Percentiles rank a stretch among this genome's conserved stretches.
Evolutionary conservation across 495 filamentous ascomycete species (phyloP).

Genomic region (Penicillium crystallinum): DNA sequence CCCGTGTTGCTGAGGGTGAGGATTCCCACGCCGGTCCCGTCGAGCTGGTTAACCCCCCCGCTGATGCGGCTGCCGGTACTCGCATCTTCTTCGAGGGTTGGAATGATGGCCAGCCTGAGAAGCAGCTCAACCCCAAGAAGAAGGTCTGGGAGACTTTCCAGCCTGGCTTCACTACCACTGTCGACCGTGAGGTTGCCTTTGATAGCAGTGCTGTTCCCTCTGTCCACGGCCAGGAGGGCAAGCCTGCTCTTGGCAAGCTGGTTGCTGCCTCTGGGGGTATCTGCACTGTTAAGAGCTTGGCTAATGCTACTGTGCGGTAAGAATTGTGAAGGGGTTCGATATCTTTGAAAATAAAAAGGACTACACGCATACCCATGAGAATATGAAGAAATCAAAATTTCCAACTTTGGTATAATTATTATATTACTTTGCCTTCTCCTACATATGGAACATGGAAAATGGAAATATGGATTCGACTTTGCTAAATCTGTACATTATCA

Average conservation of each 20-base stretch:
- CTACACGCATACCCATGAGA: conserved; percentile 29
- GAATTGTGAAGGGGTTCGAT: background rate
- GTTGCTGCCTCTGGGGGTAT: conserved; percentile 64
- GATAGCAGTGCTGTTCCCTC: conserved; percentile 58
- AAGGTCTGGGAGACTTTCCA: conserved; percentile 97
- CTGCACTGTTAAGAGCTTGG: conserved; percentile 69
- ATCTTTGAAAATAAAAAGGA: conserved; percentile 18
- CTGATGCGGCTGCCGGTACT: conserved; percentile 73
- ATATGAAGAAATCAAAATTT: conserved; percentile 21
- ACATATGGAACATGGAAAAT: background rate
- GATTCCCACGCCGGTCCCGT: conserved; percentile 87
- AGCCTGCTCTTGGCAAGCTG: conserved; percentile 63
- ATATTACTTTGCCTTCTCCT: background rate
- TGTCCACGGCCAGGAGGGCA: conserved; percentile 54
- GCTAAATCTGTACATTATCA: conserved; percentile 1
- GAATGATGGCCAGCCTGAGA: conserved; percentile 80
- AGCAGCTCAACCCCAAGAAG: conserved; percentile 95
- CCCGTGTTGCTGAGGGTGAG: conserved; percentile 64
- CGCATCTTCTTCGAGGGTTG: conserved; percentile 91
- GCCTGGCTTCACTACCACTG: conserved; percentile 87
- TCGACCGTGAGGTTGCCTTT: conserved; percentile 70
- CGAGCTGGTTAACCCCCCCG: conserved; percentile 84
- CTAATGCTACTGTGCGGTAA: conserved; percentile 64
- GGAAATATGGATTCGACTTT: background rate
- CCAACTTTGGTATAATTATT: background rate